Base-by-base conservation (phyloP, 108 stramenopile genomes). In the Stephanodiscus minutulus region DNA sequence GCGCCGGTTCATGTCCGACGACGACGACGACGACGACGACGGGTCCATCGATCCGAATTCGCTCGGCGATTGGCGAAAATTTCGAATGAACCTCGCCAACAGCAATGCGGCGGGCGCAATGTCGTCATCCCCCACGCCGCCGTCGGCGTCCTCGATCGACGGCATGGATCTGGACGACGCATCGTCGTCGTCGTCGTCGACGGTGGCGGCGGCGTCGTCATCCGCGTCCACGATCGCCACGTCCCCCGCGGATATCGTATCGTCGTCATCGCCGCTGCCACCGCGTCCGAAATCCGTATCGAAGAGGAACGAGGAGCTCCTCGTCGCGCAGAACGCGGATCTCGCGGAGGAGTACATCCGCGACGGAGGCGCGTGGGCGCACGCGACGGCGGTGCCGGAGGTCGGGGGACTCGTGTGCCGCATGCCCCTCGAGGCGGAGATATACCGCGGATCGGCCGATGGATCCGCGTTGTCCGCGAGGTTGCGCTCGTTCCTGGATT, bases 381-480 rank as follows among this genome's bases (percentile, higher is more conserved):
- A 93, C 64, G 79, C 81, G 61, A 82, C 79, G 11, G 62, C 91
- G 5, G 61, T 69, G 78, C 87, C 93, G 22, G 90, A 94, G 77
- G 83, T 92, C 4, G 91, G 94, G 22, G 94, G 94, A 15, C 62
- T 95, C 44, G 72, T 95, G 20, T 73, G 84, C 18, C 88, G 94
- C 5, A 77, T 95, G 82, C 94, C 94, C 13, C 78, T 95, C 22
- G 91, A 92, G 65, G 81, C 77, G 21, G 91, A 92, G 83, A 60
- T 95, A 33, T 88, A 77, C 53, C 83, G 86, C 25, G 84, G 43
- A 44, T 44, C 43, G 43, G n/a, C n/a, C n/a, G n/a, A n/a, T n/a
- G n/a, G n/a, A n/a, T n/a, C n/a, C n/a, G n/a, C n/a, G n/a, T n/a
- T n/a, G n/a, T n/a, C n/a, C 11, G 35, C 72, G 36, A 70, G 76